Percentiles rank a stretch among this genome's conserved stretches.
Conservation (phyloP, 2,329 filamentous ascomycete genomes). For the Tolypocladium tropicale region DNA sequence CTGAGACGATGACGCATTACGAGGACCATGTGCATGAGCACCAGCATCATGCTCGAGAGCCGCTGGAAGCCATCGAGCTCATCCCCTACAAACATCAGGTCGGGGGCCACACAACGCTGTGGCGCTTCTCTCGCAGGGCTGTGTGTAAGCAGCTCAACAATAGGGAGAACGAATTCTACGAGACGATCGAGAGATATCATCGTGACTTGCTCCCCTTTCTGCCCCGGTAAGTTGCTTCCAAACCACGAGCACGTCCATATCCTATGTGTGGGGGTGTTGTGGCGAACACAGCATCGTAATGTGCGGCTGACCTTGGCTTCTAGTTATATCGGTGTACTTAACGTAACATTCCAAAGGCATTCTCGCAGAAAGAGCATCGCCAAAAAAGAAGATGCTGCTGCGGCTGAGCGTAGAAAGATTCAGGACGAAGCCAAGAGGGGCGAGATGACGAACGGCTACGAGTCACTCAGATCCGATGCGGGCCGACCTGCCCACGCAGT, state of each 20-base stretch:
- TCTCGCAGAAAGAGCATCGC: slow-evolving; percentile 52
- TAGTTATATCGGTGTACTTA: slow-evolving; percentile 94
- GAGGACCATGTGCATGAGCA: slow-evolving; percentile 42
- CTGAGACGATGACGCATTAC: slow-evolving; percentile 29
- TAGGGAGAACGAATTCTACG: slow-evolving; percentile 96
- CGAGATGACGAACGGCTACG: slow-evolving; percentile 1
- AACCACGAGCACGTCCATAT: not conserved
- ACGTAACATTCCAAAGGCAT: slow-evolving; percentile 87
- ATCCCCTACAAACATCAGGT: slow-evolving; percentile 98
- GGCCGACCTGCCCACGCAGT: slow-evolving; percentile 8
- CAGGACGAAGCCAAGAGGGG: slow-evolving; percentile 14
- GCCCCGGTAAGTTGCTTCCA: slow-evolving; percentile 53
- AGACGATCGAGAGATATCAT: slow-evolving; percentile 85
- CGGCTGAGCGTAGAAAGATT: slow-evolving; percentile 24
- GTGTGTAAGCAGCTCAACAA: slow-evolving; percentile 99
- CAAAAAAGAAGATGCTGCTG: slow-evolving; percentile 36
- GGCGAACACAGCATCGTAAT: no score
- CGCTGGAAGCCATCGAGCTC: slow-evolving; percentile 84
- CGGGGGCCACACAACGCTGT: slow-evolving; percentile 90
- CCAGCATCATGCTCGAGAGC: slow-evolving; percentile 42
- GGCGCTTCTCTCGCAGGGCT: slow-evolving; percentile 87
- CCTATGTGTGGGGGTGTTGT: no score
- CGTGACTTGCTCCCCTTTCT: slow-evolving; percentile 84
- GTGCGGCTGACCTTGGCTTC: not conserved
- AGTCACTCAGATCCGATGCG: slow-evolving; percentile 1